Conservation (phyloP, 2,329 filamentous ascomycete genomes). For the Aspergillus carbonarius region DNA sequence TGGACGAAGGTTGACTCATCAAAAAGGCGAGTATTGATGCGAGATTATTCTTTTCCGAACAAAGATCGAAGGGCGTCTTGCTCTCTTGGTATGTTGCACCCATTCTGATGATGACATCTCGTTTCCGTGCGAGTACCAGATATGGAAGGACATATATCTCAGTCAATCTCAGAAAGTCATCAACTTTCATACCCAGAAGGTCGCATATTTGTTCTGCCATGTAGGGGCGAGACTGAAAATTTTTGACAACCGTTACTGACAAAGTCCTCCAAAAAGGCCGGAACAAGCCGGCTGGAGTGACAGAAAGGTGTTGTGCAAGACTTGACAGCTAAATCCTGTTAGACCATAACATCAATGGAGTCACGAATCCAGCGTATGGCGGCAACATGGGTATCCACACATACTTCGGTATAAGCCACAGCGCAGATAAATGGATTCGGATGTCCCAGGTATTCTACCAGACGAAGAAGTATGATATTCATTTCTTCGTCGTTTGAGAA, state of each 20-base stretch:
- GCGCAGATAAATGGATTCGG: slow-evolving; percentile 75
- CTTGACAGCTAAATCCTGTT: slow-evolving; percentile 57
- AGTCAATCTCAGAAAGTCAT: slow-evolving; percentile 71
- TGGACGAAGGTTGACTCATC: slow-evolving; percentile 60
- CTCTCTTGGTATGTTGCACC: slow-evolving; percentile 63
- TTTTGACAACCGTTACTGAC: slow-evolving; percentile 77
- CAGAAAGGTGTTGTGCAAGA: slow-evolving; percentile 64
- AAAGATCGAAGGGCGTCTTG: slow-evolving; percentile 60
- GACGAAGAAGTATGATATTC: slow-evolving; percentile 77
- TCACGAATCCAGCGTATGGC: neutral
- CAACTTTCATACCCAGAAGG: slow-evolving; percentile 71
- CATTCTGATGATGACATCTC: slow-evolving; percentile 77
- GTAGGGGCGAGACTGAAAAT: slow-evolving; percentile 77
- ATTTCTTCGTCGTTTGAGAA: slow-evolving; percentile 77
- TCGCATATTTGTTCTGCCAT: slow-evolving; percentile 78
- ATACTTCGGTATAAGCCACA: slow-evolving; percentile 77
- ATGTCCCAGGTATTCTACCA: slow-evolving; percentile 85
- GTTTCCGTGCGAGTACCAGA: slow-evolving; percentile 74
- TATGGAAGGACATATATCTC: slow-evolving; percentile 83
- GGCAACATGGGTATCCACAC: slow-evolving; percentile 10
- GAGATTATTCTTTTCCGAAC: slow-evolving; percentile 59
- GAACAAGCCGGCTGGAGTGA: slow-evolving; percentile 68
- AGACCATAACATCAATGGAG: neutral
- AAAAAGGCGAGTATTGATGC: slow-evolving; percentile 60
- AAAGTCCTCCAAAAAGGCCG: slow-evolving; percentile 86